Percentiles rank a stretch among this genome's conserved stretches.
Evolutionary conservation across 2,329 filamentous ascomycete genomes (phyloP).

Genomic region (Neofusicoccum kwambonambiense): DNA sequence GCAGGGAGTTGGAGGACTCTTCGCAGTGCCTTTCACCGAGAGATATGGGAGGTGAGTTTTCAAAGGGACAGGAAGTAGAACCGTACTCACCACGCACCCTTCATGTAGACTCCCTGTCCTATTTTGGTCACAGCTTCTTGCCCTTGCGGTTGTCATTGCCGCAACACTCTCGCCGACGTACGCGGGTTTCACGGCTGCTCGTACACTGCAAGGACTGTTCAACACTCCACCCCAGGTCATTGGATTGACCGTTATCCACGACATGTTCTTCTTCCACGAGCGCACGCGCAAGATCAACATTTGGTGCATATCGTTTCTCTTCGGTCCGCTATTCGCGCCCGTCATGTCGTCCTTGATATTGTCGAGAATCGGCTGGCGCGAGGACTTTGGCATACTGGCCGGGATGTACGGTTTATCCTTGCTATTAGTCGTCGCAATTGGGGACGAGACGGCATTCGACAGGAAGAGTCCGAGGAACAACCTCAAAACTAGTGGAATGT

Average conservation of each 20-base stretch:
- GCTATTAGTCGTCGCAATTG: conserved; percentile 27
- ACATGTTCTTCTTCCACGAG: conserved; percentile 41
- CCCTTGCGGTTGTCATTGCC: conserved; percentile 22
- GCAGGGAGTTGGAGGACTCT: conserved; percentile 24
- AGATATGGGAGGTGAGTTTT: conserved; percentile 38
- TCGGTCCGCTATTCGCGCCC: conserved; percentile 30
- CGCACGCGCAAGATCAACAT: conserved; percentile 33
- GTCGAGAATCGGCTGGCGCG: conserved; percentile 9
- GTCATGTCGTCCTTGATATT: conserved; percentile 23
- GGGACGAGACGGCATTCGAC: conserved; percentile 36
- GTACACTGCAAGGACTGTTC: conserved; percentile 29
- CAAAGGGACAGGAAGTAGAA: too few species aligned
- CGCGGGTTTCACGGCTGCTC: conserved; percentile 26
- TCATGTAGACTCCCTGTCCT: conserved; percentile 25
- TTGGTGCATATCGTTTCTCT: conserved; percentile 19
- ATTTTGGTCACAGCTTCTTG: conserved; percentile 29
- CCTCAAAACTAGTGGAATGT: neutral
- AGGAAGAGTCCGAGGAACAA: conserved; percentile 18
- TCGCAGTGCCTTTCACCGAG: conserved; percentile 32
- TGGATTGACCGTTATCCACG: conserved; percentile 31
- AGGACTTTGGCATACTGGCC: conserved; percentile 29
- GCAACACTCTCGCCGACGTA: conserved; percentile 23
- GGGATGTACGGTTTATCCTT: conserved; percentile 36
- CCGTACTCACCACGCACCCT: neutral
- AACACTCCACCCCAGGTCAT: conserved; percentile 27